Percentiles rank a stretch among this genome's conserved stretches.
These are phyloP conservation scores for Hypoxylon sp. DNA, from an alignment of 2,329 filamentous ascomycete species.

Conservation along the genomic window DNA sequence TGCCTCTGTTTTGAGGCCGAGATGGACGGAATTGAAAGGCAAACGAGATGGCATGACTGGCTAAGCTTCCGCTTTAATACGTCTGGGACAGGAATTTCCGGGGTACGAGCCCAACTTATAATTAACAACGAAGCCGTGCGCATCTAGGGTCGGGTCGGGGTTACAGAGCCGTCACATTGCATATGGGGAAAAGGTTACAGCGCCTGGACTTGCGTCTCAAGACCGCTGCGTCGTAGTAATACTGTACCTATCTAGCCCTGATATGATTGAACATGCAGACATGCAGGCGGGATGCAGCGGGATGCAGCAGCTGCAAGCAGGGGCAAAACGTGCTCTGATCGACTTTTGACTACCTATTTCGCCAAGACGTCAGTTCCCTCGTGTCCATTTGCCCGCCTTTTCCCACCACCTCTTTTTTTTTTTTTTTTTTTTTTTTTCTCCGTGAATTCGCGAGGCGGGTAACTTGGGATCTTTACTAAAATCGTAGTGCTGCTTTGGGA, in stretches of 20 bases:
- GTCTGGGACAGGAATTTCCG: slow-evolving; percentile 9
- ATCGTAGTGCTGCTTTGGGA: too few relatives aligned
- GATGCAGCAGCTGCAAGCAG: neutral
- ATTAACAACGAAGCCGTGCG: slow-evolving; percentile 14
- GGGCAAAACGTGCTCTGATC: slow-evolving; percentile 7
- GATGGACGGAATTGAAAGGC: slow-evolving; percentile 6
- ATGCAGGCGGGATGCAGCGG: slow-evolving; percentile 3
- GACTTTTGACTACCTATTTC: too few relatives aligned
- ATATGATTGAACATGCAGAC: too few relatives aligned
- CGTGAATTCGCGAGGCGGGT: slow-evolving; percentile 11
- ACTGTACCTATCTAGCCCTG: slow-evolving; percentile 12
- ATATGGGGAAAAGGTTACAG: slow-evolving; percentile 10
- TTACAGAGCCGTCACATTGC: slow-evolving; percentile 26
- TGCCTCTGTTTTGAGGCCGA: slow-evolving; percentile 3
- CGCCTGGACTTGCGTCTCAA: slow-evolving; percentile 16
- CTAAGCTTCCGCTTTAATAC: slow-evolving; percentile 1
- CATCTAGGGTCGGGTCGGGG: too few relatives aligned
- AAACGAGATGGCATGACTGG: slow-evolving; percentile 2
- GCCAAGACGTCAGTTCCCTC: slow-evolving; percentile 7
- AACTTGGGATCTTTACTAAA: slow-evolving; percentile 17
- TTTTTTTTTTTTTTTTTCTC: too few relatives aligned
- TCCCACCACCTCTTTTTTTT: too few relatives aligned
- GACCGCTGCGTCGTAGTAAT: too few relatives aligned
- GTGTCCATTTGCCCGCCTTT: slow-evolving; percentile 1
- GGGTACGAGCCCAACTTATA: slow-evolving; percentile 12